Evolutionary conservation across 768 basidiomycete genomes (phyloP), one percentile per base, ranked within the genome.

Genomic region (Steccherinum ochraceum): DNA sequence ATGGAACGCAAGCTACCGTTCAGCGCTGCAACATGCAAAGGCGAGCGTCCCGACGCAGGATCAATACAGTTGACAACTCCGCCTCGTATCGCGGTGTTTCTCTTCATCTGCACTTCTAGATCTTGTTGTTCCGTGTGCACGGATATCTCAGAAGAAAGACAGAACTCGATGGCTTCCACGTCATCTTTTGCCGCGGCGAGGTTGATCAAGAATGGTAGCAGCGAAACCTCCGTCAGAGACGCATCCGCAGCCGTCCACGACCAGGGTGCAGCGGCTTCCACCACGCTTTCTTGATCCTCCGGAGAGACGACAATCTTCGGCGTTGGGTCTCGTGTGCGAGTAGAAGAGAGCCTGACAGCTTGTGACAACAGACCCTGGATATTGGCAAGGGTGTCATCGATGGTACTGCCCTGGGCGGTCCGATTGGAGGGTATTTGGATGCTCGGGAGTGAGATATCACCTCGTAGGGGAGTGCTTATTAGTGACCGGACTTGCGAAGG

Each of bases 191-290:
- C 82, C 0, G 81, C 84, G 11, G 91, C 88, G 16, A 90, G 76
- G 64, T 91, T 89, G 25, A 91, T 78, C 3, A 93, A 72, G 65
- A 85, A 82, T 5, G 90, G 89, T 45, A 86, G 75, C 26, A 93
- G 70, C 12, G 82, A 81, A 3, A 78, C 74, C 62, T 91, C 86
- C 0, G 83, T 84, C 12, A 72, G 77, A 1, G 77, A 75, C 1
- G 81, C 84, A 66, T 93, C 89, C 4, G 83, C 80, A 2, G 81
- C 86, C 5, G 90, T 93, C 71, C 77, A 81, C 5, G 84, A 75
- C 90, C 89, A 91, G 4, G 84, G 77, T 4, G 87, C 87, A 2
- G 74, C 61, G 5, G 68, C 66, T 20, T 71, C 67, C 23, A 27
- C 46, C 20, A 20, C 46, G 24, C 21, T 20, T 11, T 52, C 73